Evolutionary conservation across 2,329 filamentous ascomycete species (phyloP).

Genomic region (Aspergillus sp.): DNA sequence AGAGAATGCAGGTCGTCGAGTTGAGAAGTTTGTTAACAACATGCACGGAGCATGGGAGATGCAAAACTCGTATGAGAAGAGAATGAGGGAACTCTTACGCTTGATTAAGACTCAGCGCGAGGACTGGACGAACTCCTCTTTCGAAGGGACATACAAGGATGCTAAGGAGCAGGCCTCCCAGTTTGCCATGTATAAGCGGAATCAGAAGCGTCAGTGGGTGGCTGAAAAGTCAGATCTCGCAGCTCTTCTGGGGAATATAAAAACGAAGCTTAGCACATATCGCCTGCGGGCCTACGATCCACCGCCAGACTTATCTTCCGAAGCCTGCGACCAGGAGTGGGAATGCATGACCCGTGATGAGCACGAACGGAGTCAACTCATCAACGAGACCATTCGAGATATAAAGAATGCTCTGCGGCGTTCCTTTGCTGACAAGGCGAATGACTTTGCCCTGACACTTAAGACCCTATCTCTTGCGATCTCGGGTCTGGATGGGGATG

Average conservation of each 20-base stretch:
- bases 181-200: conserved; percentile 87
- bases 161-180: conserved; percentile 81
- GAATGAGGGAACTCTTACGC: conserved; percentile 79
- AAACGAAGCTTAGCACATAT: conserved; percentile 96
- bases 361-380: conserved; percentile 83
- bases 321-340: conserved; percentile 83
- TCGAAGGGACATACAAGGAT: conserved; percentile 88
- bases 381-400: conserved; percentile 97
- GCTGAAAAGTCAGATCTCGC: conserved; percentile 96
- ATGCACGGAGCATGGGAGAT: conserved; percentile 99
- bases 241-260: conserved; percentile 93
- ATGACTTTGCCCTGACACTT: conserved; percentile 92
- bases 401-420: conserved; percentile 94
- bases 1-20: conserved; percentile 91
- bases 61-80: conserved; percentile 91
- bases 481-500: conserved; percentile 93
- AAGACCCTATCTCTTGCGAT: conserved; percentile 95
- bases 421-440: conserved; percentile 96
- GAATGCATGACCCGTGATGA: conserved; percentile 75
- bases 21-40: conserved; percentile 97
- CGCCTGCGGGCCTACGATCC: conserved; percentile 87
- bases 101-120: conserved; percentile 72
- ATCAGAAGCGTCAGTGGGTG: conserved; percentile 91
- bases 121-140: conserved; percentile 75
- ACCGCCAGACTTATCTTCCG: conserved; percentile 76